These are phyloP conservation scores for Arthrobotrys megalospora DNA, from an alignment of 2,329 filamentous ascomycete genomes.

Conservation along the genomic window DNA sequence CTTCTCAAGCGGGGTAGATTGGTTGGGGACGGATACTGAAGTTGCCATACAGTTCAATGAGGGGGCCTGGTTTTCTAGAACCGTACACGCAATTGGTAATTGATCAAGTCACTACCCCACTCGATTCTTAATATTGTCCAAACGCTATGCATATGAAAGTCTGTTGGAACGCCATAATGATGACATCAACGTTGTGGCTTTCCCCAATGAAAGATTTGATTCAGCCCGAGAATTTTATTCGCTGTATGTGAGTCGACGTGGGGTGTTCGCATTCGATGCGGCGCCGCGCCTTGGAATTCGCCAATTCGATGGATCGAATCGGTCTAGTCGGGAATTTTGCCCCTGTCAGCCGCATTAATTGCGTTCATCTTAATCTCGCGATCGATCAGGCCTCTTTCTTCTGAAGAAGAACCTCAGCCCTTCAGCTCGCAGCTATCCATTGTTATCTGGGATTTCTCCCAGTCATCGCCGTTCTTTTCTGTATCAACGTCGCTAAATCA, in stretches of 20 bases:
- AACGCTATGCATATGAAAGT: background rate
- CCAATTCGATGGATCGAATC: conserved; percentile 2
- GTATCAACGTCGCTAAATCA: background rate
- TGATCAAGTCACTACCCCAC: conserved; percentile 18
- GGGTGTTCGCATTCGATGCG: background rate
- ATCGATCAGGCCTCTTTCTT: background rate
- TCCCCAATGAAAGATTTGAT: background rate
- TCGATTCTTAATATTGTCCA: background rate
- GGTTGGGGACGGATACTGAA: background rate
- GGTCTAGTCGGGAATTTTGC: conserved; percentile 6
- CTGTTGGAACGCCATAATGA: background rate
- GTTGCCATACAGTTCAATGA: background rate
- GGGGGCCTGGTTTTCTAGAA: conserved; percentile 1
- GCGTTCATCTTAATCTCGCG: conserved; percentile 5
- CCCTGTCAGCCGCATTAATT: conserved; percentile 28
- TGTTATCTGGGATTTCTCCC: background rate
- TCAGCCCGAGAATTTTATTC: background rate
- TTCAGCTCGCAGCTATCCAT: background rate
- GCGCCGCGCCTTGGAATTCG: conserved; percentile 15
- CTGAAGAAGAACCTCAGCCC: conserved; percentile 5
- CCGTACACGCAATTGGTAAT: too few relatives aligned
- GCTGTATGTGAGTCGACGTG: background rate
- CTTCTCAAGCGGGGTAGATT: conserved; percentile 24
- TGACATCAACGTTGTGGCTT: conserved; percentile 3
- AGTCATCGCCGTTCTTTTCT: background rate